A percentile compares a stretch with the other conserved stretches of the same genome.
These are phyloP conservation scores for Phalaenopsis aphrodite DNA, from an alignment of 106 monocot species.

Conservation along the genomic window DNA sequence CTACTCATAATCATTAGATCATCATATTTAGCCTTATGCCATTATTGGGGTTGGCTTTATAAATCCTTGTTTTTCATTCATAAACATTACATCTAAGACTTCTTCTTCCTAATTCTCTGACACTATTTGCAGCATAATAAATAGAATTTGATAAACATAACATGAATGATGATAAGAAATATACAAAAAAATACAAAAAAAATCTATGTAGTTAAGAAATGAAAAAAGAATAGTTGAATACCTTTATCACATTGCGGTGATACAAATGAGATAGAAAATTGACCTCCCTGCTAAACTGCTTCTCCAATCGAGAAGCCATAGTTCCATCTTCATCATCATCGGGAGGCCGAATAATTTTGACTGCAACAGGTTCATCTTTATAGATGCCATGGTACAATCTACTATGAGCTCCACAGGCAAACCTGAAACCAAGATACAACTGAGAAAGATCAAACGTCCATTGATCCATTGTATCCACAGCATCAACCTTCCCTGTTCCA, in stretches of 20 bases:
- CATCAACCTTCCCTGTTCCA: conserved; percentile 41
- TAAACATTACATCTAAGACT: too few species aligned
- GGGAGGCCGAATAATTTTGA: conserved; percentile 64
- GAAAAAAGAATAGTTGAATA: conserved; percentile 6
- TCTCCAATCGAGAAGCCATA: conserved; percentile 51
- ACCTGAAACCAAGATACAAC: conserved; percentile 52
- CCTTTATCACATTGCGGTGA: conserved; percentile 71
- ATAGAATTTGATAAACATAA: not conserved
- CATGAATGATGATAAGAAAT: not conserved
- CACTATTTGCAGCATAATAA: not conserved
- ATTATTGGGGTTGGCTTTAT: too few species aligned
- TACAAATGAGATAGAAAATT: conserved; percentile 48
- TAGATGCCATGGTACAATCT: conserved; percentile 62
- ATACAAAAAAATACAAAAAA: not conserved
- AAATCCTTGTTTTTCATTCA: too few species aligned
- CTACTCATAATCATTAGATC: too few species aligned
- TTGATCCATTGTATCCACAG: conserved; percentile 36
- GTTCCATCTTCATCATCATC: conserved; percentile 70
- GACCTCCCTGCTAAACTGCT: conserved; percentile 61
- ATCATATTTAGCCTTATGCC: too few species aligned
- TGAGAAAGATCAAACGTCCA: conserved; percentile 63
- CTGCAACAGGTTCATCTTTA: conserved; percentile 58
- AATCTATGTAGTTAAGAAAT: not conserved
- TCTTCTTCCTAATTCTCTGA: too few species aligned
- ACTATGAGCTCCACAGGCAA: conserved; percentile 69